Conservation (phyloP, 257 asterid genomes). For the Primulina huaijiensis region DNA sequence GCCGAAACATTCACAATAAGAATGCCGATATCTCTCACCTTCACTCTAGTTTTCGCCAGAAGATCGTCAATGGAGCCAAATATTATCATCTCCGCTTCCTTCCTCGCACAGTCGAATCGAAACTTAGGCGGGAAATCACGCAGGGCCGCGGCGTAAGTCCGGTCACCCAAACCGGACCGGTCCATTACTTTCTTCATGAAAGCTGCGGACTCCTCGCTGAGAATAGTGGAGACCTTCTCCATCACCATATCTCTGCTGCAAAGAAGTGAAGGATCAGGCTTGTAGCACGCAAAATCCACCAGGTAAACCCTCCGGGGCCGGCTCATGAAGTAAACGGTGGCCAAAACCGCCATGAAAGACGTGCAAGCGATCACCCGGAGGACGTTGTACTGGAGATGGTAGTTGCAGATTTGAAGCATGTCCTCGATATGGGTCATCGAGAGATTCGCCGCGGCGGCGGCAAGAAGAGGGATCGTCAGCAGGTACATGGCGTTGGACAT, state of each 20-base stretch:
- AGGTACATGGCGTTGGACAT: slow-evolving; percentile 39
- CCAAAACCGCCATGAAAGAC: slow-evolving; percentile 29
- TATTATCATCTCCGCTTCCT: slow-evolving; percentile 44
- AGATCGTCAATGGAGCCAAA: slow-evolving; percentile 48
- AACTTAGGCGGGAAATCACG: slow-evolving; percentile 30
- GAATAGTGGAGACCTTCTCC: slow-evolving; percentile 6
- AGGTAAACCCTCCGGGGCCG: slow-evolving; percentile 41
- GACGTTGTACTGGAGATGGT: slow-evolving; percentile 30
- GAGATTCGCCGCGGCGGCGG: slow-evolving; percentile 26
- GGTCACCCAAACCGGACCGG: slow-evolving; percentile 42
- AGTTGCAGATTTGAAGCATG: slow-evolving; percentile 27
- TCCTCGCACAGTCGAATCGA: slow-evolving; percentile 31
- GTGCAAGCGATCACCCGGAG: slow-evolving; percentile 22
- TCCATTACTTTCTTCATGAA: slow-evolving; percentile 38
- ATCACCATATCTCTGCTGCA: slow-evolving; percentile 20
- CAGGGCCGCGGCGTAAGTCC: slow-evolving; percentile 27
- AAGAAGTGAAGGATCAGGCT: slow-evolving; percentile 29
- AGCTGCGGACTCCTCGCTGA: slow-evolving; percentile 28
- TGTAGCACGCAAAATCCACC: slow-evolving; percentile 43
- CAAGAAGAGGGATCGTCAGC: slow-evolving; percentile 27
- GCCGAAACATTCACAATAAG: slow-evolving; percentile 44
- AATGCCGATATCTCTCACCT: slow-evolving; percentile 45
- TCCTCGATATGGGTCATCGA: slow-evolving; percentile 22
- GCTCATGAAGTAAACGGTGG: slow-evolving; percentile 32
- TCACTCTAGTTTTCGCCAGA: slow-evolving; percentile 40